Evolutionary conservation across 164 flowering plant genomes (phyloP).

Genomic region (Aristolochia californica): DNA sequence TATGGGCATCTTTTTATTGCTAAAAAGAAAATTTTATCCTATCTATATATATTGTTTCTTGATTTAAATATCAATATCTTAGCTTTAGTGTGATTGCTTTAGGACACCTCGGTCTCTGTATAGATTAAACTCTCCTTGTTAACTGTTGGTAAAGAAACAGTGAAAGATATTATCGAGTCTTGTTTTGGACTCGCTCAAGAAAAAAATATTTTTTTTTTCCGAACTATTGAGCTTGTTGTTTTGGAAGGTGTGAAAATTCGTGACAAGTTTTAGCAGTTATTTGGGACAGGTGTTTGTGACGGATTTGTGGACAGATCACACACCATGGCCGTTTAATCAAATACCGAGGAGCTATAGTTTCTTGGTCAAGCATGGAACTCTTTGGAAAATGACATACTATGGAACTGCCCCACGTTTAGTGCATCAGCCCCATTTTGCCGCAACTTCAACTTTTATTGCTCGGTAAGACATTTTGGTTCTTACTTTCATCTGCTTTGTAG

Average conservation of each 20-base stretch:
- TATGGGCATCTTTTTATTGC: background rate
- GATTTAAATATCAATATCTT: background rate
- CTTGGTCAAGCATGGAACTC: conserved; percentile 82
- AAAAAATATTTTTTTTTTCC: no score
- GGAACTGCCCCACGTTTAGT: conserved; percentile 72
- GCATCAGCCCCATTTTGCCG: conserved; percentile 92
- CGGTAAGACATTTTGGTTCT: conserved; percentile 35
- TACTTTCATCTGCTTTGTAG: background rate
- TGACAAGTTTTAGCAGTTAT: conserved; percentile 12
- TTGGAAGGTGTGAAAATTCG: background rate
- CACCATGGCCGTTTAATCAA: conserved; percentile 99
- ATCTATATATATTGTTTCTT: background rate
- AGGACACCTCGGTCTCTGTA: no score
- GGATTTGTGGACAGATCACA: conserved; percentile 96
- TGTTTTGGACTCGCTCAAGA: no score
- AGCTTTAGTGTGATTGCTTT: background rate
- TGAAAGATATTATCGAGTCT: no score
- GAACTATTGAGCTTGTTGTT: no score
- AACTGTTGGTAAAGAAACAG: no score
- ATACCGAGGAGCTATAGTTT: conserved; percentile 91
- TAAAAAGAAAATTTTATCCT: background rate
- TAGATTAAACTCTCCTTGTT: no score
- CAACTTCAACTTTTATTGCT: conserved; percentile 86
- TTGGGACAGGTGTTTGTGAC: conserved; percentile 80
- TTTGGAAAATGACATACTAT: conserved; percentile 93